Evolutionary conservation across 2,329 filamentous ascomycete genomes (phyloP).

Genomic region (Aspergillus viridinutans): DNA sequence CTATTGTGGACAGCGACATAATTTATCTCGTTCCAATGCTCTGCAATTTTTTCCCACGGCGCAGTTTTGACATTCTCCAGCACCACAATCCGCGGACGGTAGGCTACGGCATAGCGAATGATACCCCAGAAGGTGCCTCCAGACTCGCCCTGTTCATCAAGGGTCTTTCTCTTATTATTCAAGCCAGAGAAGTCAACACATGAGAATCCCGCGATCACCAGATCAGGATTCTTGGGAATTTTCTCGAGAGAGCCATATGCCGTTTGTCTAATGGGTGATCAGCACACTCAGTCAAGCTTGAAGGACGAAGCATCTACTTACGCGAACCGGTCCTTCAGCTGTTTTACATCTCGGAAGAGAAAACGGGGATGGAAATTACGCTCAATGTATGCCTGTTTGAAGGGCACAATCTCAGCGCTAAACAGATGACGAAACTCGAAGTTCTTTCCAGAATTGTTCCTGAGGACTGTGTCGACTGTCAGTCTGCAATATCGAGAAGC

Average conservation of each 20-base stretch:
- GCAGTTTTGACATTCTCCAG: constrained; percentile 66
- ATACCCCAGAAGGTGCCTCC: constrained; percentile 61
- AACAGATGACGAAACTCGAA: constrained; percentile 55
- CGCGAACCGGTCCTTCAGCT: constrained; percentile 49
- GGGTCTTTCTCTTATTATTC: constrained; percentile 54
- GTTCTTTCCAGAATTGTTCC: constrained; percentile 25
- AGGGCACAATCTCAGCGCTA: constrained; percentile 60
- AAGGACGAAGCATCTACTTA: constrained; percentile 31
- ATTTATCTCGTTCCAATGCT: constrained; percentile 45
- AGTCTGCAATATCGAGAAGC: neutral
- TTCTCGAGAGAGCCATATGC: constrained; percentile 58
- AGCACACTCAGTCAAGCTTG: constrained; percentile 1
- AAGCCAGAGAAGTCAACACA: constrained; percentile 71
- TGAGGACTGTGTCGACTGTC: constrained; percentile 24
- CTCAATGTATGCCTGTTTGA: constrained; percentile 62
- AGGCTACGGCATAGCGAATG: constrained; percentile 52
- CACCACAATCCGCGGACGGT: constrained; percentile 60
- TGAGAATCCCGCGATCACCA: constrained; percentile 68
- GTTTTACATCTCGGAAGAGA: constrained; percentile 57
- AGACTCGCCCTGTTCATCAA: constrained; percentile 59
- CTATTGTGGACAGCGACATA: constrained; percentile 52
- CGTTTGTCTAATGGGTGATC: constrained; percentile 51
- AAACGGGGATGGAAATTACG: constrained; percentile 52
- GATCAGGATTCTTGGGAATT: constrained; percentile 57
- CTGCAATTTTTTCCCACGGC: constrained; percentile 55